These are phyloP conservation scores for Citrus cavaleriei DNA, from an alignment of 345 rosid species.

Conservation along the genomic window DNA sequence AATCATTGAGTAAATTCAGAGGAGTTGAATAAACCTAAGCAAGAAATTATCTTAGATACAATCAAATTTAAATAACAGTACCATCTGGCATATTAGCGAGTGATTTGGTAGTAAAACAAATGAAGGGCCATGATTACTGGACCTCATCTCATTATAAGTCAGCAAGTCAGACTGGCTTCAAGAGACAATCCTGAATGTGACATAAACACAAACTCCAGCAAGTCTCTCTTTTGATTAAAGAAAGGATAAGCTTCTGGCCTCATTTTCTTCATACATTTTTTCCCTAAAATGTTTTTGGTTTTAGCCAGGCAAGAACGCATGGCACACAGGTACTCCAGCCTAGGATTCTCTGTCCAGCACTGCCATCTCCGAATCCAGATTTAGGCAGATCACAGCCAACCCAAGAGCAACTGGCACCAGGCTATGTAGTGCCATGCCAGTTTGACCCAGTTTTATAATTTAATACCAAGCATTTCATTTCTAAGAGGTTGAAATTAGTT, in stretches of 20 bases:
- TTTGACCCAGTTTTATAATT: background rate
- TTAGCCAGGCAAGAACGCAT: background rate
- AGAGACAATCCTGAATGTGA: background rate
- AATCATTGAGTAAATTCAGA: background rate
- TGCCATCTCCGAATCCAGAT: background rate
- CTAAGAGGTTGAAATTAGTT: background rate
- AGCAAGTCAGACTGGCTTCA: background rate
- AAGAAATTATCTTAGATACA: background rate
- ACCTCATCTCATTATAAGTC: background rate
- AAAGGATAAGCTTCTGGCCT: background rate
- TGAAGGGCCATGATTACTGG: background rate
- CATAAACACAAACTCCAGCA: background rate
- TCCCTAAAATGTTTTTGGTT: background rate
- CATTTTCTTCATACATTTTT: background rate
- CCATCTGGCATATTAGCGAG: background rate
- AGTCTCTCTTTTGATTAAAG: background rate
- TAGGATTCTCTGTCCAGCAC: background rate
- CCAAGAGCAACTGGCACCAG: background rate
- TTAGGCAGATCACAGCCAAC: background rate
- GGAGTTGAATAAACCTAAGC: background rate
- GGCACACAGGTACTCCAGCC: background rate
- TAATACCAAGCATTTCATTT: background rate
- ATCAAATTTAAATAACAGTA: background rate
- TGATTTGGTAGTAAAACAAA: background rate
- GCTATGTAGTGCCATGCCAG: background rate